These are phyloP conservation scores for Proliferodiscus dingleyae DNA, from an alignment of 2,329 filamentous ascomycete species.

Conservation along the genomic window DNA sequence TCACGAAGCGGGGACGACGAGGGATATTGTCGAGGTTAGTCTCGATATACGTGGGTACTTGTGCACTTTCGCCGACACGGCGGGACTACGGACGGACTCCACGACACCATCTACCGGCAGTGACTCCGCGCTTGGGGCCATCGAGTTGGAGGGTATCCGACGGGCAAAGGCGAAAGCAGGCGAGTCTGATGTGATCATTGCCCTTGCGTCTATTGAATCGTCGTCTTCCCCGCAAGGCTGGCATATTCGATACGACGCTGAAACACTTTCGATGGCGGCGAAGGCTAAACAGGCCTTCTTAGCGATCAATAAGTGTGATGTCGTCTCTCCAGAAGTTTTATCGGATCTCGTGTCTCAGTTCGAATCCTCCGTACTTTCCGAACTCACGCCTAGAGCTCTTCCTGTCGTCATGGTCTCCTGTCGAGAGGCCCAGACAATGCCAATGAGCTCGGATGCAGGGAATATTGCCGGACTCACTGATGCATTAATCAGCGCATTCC, in stretches of 20 bases:
- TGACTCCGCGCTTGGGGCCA: constrained; percentile 53
- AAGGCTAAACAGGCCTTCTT: constrained; percentile 46
- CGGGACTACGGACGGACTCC: constrained; percentile 64
- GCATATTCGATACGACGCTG: constrained; percentile 48
- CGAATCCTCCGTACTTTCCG: constrained; percentile 32
- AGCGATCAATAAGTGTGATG: constrained; percentile 60
- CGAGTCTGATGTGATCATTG: constrained; percentile 80
- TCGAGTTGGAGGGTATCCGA: constrained; percentile 88
- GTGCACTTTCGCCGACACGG: constrained; percentile 93
- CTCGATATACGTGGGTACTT: constrained; percentile 87
- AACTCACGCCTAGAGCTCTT: constrained; percentile 13
- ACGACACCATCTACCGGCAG: constrained; percentile 6
- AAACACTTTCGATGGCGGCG: constrained; percentile 51
- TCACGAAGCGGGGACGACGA: constrained; percentile 83
- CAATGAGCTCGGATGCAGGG: constrained; percentile 47
- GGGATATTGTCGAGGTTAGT: constrained; percentile 88
- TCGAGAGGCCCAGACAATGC: constrained; percentile 44
- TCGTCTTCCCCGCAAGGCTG: constrained; percentile 25
- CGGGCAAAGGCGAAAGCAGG: constrained; percentile 75
- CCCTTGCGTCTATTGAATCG: constrained; percentile 69
- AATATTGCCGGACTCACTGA: constrained; percentile 65
- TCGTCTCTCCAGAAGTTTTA: constrained; percentile 35
- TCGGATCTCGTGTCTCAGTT: constrained; percentile 39
- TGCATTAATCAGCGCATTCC: constrained; percentile 64
- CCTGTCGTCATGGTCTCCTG: constrained; percentile 68